phyloP scores from a whole-genome alignment of 495 filamentous ascomycete genomes.

The Neurospora pannonica region DNA sequence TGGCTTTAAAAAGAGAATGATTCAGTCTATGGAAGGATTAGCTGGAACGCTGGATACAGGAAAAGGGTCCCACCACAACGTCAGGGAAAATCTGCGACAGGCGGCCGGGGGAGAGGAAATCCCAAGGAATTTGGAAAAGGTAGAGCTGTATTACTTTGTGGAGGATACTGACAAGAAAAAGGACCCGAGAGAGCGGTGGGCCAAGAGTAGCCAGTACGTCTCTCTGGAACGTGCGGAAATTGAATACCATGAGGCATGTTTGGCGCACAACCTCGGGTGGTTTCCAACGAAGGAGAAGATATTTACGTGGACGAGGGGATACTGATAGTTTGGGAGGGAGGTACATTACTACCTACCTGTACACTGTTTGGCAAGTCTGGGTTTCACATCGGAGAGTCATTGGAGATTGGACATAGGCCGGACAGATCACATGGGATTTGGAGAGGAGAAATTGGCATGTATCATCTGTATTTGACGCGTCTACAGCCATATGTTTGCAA shows the following conservation, averaged over 20 bases:
- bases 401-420: neutral
- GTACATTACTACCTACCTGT: neutral
- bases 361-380: neutral
- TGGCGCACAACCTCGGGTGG: neutral
- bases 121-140: neutral
- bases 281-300: neutral
- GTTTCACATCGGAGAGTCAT: neutral
- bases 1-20: neutral
- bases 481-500: no score
- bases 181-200: neutral
- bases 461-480: no score
- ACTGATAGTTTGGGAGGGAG: neutral
- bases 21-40: neutral
- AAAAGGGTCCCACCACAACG: neutral
- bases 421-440: neutral
- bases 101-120: neutral
- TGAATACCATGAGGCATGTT: neutral
- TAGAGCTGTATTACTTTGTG: neutral
- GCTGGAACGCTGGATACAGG: neutral
- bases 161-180: neutral
- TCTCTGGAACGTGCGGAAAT: neutral
- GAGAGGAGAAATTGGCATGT: neutral
- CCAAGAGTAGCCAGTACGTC: neutral
- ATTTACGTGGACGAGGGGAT: neutral
- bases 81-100: neutral